Evolutionary conservation across 805 yeast species (phyloP).

Genomic region (Schwanniomyces occidentalis): DNA sequence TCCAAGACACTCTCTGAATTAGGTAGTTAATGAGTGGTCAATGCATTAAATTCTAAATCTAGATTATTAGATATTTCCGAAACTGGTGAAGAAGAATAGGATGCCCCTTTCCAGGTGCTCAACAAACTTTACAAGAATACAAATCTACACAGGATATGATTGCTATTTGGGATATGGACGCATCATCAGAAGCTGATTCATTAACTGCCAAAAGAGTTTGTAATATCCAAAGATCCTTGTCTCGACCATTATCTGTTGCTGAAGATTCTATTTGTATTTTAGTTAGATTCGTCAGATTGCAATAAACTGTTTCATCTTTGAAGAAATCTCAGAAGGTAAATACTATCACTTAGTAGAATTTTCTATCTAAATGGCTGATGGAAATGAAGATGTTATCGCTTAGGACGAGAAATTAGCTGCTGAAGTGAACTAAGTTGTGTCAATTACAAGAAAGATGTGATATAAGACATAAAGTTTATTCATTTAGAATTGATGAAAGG

Average conservation of each 20-base stretch:
- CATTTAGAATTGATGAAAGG: constrained; percentile 9
- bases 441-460: constrained; percentile 8
- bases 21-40: constrained; percentile 99
- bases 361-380: constrained; percentile 99
- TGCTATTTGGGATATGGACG: constrained; percentile 99
- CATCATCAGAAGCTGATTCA: constrained; percentile 97
- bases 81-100: constrained; percentile 99
- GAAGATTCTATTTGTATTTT: constrained; percentile 99
- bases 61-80: constrained; percentile 96
- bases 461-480: constrained; percentile 10
- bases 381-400: constrained; percentile 97
- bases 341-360: constrained; percentile 98
- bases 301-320: constrained; percentile 93
- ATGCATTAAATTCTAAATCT: constrained; percentile 98
- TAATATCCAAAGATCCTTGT: constrained; percentile 99
- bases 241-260: constrained; percentile 99
- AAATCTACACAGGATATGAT: constrained; percentile 99
- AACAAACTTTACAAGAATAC: constrained; percentile 99
- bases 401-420: constrained; percentile 99
- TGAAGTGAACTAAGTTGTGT: constrained; percentile 63
- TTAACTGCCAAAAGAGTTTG: constrained; percentile 99
- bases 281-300: constrained; percentile 96
- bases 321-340: constrained; percentile 96
- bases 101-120: constrained; percentile 91
- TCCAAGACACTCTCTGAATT: constrained; percentile 99